These are phyloP conservation scores for Penicillium fimorum DNA, from an alignment of 495 filamentous ascomycete species.

Conservation along the genomic window DNA sequence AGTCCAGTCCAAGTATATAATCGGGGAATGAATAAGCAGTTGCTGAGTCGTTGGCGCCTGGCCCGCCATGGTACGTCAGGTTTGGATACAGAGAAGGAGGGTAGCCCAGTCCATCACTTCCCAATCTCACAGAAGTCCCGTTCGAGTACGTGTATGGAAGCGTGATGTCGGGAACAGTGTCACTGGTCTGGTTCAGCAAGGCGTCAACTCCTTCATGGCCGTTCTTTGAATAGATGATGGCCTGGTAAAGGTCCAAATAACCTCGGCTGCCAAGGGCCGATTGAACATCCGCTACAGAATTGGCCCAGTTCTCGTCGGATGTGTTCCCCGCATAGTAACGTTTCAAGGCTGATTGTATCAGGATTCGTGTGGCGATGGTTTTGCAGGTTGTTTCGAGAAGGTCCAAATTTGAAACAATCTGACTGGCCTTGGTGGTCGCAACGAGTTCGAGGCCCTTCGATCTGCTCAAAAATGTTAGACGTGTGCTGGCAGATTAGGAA, in stretches of 20 bases:
- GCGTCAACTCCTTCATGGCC: conserved; percentile 42
- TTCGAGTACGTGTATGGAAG: conserved; percentile 59
- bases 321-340: conserved; percentile 60
- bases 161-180: conserved; percentile 41
- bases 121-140: conserved; percentile 56
- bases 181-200: conserved; percentile 61
- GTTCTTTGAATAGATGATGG: conserved; percentile 63
- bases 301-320: conserved; percentile 53
- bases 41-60: conserved; percentile 31
- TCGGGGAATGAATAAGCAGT: conserved; percentile 37
- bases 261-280: conserved; percentile 57
- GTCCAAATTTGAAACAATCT: conserved; percentile 71
- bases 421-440: conserved; percentile 79
- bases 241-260: conserved; percentile 56
- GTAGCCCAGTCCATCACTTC: conserved; percentile 59
- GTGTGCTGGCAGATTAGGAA: not conserved
- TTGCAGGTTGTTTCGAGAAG: conserved; percentile 68
- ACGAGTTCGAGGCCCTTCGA: conserved; percentile 65
- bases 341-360: conserved; percentile 61
- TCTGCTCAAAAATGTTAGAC: conserved; percentile 21
- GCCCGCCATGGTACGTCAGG: conserved; percentile 55
- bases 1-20: conserved; percentile 50
- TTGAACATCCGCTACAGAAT: conserved; percentile 55
- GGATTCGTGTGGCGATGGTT: conserved; percentile 63
- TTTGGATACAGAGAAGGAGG: conserved; percentile 72